Evolutionary conservation across 2,329 filamentous ascomycete genomes (phyloP).

Genomic region (Ophiognomonia clavigignenti-juglandacearum): DNA sequence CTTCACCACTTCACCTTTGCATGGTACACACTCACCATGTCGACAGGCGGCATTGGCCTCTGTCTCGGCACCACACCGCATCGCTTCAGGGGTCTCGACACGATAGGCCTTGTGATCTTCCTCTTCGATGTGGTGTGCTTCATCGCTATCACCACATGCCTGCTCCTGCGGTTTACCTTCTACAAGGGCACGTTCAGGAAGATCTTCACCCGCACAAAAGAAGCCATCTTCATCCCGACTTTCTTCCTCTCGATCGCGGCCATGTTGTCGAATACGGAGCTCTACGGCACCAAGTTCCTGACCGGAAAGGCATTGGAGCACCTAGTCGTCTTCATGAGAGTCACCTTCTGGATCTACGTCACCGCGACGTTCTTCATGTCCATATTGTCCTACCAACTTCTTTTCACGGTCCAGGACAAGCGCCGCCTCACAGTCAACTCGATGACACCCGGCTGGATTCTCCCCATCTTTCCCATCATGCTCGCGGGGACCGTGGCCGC

Average conservation of each 20-base stretch:
- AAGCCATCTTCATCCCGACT: conserved; percentile 56
- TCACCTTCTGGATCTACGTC: conserved; percentile 60
- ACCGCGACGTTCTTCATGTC: conserved; percentile 46
- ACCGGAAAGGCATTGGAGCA: conserved; percentile 37
- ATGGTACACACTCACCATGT: conserved; percentile 30
- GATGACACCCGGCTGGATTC: conserved; percentile 59
- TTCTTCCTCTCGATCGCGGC: conserved; percentile 57
- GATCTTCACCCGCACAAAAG: conserved; percentile 44
- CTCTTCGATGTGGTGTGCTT: conserved; percentile 46
- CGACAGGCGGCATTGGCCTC: conserved; percentile 26
- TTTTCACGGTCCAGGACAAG: conserved; percentile 44
- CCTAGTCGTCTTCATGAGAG: conserved; percentile 46
- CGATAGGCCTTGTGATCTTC: conserved; percentile 46
- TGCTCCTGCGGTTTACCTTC: conserved; percentile 39
- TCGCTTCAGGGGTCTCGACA: conserved; percentile 42
- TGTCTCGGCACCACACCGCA: conserved; percentile 24
- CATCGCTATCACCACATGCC: conserved; percentile 25
- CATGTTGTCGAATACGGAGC: conserved; percentile 48
- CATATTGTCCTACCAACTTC: conserved; percentile 51
- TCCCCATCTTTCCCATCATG: conserved; percentile 61
- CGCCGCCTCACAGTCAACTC: conserved; percentile 39
- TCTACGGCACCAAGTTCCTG: conserved; percentile 40
- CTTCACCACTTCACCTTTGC: conserved; percentile 29
- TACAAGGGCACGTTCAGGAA: conserved; percentile 37
- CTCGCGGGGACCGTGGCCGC: conserved; percentile 56